Conservation (phyloP, 345 rosid species). For the Brassica rapa region DNA sequence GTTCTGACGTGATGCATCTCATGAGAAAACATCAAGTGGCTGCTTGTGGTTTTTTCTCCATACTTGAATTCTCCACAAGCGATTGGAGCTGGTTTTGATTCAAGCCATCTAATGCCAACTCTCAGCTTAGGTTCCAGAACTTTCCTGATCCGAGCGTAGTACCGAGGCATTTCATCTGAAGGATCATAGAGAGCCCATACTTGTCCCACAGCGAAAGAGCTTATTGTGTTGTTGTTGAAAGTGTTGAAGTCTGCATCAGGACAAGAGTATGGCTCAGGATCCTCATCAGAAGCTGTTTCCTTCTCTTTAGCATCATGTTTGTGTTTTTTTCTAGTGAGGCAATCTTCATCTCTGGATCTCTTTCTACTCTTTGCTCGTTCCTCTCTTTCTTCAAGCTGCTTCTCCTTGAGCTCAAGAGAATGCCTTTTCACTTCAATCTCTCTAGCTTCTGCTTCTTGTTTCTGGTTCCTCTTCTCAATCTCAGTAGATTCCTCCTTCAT, state of each 20-base stretch:
- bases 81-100: slow-evolving; percentile 54
- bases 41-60: slow-evolving; percentile 32
- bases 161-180: slow-evolving; percentile 74
- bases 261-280: neutral
- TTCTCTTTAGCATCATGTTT: no score
- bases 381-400: neutral
- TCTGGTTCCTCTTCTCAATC: neutral
- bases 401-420: neutral
- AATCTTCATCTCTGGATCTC: neutral
- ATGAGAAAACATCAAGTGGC: slow-evolving; percentile 63
- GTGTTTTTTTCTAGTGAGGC: no score
- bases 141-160: slow-evolving; percentile 58
- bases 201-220: slow-evolving; percentile 56
- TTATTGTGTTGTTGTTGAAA: neutral
- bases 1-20: slow-evolving; percentile 30
- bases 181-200: slow-evolving; percentile 83
- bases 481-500: neutral
- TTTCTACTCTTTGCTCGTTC: neutral
- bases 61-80: slow-evolving; percentile 57
- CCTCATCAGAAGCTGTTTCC: neutral
- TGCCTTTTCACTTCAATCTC: neutral
- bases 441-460: neutral
- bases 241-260: neutral
- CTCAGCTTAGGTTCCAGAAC: slow-evolving; percentile 48
- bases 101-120: slow-evolving; percentile 70